Percentiles rank a stretch among this genome's conserved stretches.
phyloP scores from a whole-genome alignment of 768 basidiomycete species.

The Boletus sp. region DNA sequence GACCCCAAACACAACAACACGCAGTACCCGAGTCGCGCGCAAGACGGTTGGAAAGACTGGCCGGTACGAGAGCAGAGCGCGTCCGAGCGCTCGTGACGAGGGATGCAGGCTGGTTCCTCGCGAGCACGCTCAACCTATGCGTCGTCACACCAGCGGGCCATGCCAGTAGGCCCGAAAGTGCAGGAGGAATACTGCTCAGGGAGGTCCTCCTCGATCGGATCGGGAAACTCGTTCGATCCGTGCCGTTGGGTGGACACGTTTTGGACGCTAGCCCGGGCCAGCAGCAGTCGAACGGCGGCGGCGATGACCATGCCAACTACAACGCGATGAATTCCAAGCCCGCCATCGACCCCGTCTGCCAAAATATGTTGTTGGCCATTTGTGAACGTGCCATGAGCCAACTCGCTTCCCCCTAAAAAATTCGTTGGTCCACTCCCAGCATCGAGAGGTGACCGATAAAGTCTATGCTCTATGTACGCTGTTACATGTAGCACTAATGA shows the following conservation, averaged over 20 bases:
- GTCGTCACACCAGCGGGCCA: conserved; percentile 6
- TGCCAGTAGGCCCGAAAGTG: not conserved
- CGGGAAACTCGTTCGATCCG: conserved; percentile 20
- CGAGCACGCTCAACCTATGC: conserved; percentile 24
- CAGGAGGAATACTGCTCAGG: conserved; percentile 2
- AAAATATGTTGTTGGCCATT: conserved; percentile 26
- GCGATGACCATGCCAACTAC: not conserved
- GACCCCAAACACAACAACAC: not conserved
- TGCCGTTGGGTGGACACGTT: not conserved
- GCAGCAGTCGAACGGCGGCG: not conserved
- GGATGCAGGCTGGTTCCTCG: conserved; percentile 30
- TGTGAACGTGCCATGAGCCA: conserved; percentile 25
- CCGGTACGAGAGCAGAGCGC: conserved; percentile 15
- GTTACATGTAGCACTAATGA: conserved; percentile 10
- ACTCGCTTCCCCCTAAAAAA: not conserved
- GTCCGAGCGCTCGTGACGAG: conserved; percentile 23
- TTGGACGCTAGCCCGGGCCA: not conserved
- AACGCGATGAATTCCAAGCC: not conserved
- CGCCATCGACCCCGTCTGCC: conserved; percentile 21
- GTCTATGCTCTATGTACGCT: conserved; percentile 14
- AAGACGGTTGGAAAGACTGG: conserved; percentile 7
- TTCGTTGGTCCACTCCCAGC: not conserved
- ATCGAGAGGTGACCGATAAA: not conserved
- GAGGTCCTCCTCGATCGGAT: conserved; percentile 21
- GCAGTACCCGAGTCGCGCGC: not conserved